Evolutionary conservation across 2,329 filamentous ascomycete species (phyloP).

Genomic region (Aspergillus fischeri): DNA sequence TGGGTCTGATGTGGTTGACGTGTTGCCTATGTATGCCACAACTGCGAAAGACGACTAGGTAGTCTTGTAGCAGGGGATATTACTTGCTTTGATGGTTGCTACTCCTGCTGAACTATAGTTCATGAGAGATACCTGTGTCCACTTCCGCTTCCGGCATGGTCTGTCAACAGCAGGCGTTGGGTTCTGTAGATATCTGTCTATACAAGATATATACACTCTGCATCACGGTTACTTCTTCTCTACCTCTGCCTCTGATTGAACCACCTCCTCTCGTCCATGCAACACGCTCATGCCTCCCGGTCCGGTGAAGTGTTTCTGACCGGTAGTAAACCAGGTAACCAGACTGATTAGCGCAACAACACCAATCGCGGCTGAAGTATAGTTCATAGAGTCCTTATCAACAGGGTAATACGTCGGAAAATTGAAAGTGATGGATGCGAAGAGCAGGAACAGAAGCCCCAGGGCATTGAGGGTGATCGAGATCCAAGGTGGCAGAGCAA

Average conservation of each 20-base stretch:
- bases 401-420: conserved; percentile 52
- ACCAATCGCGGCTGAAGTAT: conserved; percentile 54
- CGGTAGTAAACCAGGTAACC: conserved; percentile 51
- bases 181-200: background rate
- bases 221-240: background rate
- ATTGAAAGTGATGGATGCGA: conserved; percentile 55
- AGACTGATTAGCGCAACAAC: conserved; percentile 50
- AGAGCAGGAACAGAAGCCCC: conserved; percentile 51
- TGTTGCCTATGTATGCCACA: conserved; percentile 54
- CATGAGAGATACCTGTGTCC: too few species aligned
- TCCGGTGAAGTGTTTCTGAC: conserved; percentile 48
- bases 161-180: background rate
- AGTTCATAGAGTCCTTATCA: conserved; percentile 55
- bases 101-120: conserved; percentile 1
- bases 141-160: too few species aligned
- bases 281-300: conserved; percentile 29
- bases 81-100: conserved; percentile 41
- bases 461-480: conserved; percentile 46
- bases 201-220: background rate
- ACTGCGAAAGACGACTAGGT: conserved; percentile 48
- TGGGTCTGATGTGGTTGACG: conserved; percentile 48
- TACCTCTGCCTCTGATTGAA: background rate
- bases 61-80: conserved; percentile 51
- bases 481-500: conserved; percentile 42
- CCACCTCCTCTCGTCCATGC: background rate